Percentiles rank a stretch among this genome's conserved stretches.
Evolutionary conservation across 805 yeast genomes (phyloP).

Genomic region (Metschnikowia noctiluminum): DNA sequence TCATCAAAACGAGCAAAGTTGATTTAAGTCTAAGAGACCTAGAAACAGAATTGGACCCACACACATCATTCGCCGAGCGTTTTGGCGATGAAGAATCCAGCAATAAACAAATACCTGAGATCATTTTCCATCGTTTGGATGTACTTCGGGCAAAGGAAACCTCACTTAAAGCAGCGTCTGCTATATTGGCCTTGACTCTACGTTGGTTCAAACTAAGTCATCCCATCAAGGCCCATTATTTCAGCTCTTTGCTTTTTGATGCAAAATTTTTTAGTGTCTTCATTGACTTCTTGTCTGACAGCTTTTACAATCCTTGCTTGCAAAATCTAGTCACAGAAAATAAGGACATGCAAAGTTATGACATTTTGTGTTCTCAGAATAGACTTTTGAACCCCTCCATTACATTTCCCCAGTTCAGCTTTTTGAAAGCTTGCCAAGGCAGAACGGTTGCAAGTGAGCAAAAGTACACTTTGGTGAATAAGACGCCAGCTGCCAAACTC

Average conservation of each 20-base stretch:
- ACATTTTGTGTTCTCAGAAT: conserved; percentile 34
- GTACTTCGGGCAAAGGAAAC: conserved; percentile 59
- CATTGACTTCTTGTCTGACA: conserved; percentile 31
- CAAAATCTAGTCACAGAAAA: conserved; percentile 21
- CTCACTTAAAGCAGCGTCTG: conserved; percentile 55
- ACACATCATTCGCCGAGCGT: conserved; percentile 24
- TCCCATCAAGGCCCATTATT: conserved; percentile 71
- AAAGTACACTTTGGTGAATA: conserved; percentile 29
- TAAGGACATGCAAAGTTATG: conserved; percentile 27
- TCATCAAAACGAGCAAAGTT: conserved; percentile 50
- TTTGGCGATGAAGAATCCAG: conserved; percentile 12
- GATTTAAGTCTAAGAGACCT: conserved; percentile 35
- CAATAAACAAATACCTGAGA: conserved; percentile 7
- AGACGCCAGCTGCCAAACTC: conserved; percentile 25
- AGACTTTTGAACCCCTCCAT: conserved; percentile 39
- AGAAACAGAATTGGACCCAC: conserved; percentile 35
- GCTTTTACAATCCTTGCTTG: conserved; percentile 35
- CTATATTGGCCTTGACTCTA: conserved; percentile 49
- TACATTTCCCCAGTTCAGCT: conserved; percentile 29
- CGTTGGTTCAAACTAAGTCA: conserved; percentile 82
- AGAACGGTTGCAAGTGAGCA: conserved; percentile 1
- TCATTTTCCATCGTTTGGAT: conserved; percentile 47
- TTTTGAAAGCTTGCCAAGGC: conserved; percentile 36
- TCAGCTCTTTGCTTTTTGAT: conserved; percentile 71
- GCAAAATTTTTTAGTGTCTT: conserved; percentile 47